Conservation (phyloP, 176 grass and related monocot genomes). For the Thalia dealbata region DNA sequence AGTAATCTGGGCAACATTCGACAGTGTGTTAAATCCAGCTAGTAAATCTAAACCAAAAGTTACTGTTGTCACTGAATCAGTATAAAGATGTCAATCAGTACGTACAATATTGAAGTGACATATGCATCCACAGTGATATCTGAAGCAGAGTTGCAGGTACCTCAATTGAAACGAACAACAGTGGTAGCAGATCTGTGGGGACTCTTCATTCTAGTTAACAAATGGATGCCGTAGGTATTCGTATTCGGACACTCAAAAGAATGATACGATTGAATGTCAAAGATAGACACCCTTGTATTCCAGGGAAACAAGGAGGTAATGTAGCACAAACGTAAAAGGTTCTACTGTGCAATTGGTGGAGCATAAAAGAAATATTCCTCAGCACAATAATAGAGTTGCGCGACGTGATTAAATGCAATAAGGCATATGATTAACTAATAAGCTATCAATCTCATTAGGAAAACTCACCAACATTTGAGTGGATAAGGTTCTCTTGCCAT, state of each 20-base stretch:
- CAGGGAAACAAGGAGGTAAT: neutral
- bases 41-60: neutral
- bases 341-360: neutral
- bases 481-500: neutral
- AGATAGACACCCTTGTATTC: neutral
- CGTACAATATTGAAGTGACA: no score
- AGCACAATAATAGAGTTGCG: neutral
- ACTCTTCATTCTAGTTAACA: no score
- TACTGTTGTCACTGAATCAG: neutral
- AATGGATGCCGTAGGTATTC: no score
- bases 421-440: neutral
- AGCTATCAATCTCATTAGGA: neutral
- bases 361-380: neutral
- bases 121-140: no score
- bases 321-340: neutral
- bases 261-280: neutral
- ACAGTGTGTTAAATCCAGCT: neutral
- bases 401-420: neutral
- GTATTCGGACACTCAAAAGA: no score
- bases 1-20: neutral
- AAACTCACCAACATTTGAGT: slow-evolving; percentile 4
- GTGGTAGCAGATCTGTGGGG: no score
- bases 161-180: no score
- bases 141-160: no score
- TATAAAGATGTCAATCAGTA: neutral